A percentile compares a stretch with the other conserved stretches of the same genome.
phyloP scores from a whole-genome alignment of 2,329 filamentous ascomycete genomes.

The Penicillium griseofulvum region DNA sequence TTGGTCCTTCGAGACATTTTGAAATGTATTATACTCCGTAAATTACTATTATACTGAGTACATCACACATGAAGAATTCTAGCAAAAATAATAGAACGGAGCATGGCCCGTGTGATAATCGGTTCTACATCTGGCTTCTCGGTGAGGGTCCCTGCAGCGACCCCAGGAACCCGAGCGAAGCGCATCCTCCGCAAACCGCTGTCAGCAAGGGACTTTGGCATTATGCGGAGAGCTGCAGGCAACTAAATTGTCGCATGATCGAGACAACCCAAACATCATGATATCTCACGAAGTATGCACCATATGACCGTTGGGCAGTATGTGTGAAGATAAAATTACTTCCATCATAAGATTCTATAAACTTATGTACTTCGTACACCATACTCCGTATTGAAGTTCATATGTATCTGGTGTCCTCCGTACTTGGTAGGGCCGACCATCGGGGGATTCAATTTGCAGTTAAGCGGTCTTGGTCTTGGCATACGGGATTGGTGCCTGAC shows the following conservation, averaged over 20 bases:
- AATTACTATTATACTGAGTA: neutral
- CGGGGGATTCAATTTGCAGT: conserved; percentile 5
- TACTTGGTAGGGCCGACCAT: conserved; percentile 1
- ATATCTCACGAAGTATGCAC: neutral
- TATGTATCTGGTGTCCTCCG: neutral
- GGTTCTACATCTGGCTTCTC: neutral
- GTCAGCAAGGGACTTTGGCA: neutral
- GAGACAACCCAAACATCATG: neutral
- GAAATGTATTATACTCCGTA: too few species aligned
- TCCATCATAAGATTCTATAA: too few species aligned
- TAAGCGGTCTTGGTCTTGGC: conserved; percentile 6
- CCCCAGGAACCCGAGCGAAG: neutral
- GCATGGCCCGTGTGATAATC: neutral
- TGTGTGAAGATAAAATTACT: too few species aligned
- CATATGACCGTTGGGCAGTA: neutral
- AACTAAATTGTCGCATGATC: neutral
- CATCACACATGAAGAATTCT: neutral
- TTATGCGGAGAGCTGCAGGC: neutral
- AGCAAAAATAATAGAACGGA: neutral
- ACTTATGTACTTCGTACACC: too few species aligned
- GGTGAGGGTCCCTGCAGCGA: neutral
- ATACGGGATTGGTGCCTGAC: conserved; percentile 5
- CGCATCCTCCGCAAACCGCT: neutral
- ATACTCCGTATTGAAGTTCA: neutral
- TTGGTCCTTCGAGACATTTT: too few species aligned